A percentile compares a stretch with the other conserved stretches of the same genome.
Conservation (phyloP, 2,329 filamentous ascomycete genomes). For the Xylaria sp. region DNA sequence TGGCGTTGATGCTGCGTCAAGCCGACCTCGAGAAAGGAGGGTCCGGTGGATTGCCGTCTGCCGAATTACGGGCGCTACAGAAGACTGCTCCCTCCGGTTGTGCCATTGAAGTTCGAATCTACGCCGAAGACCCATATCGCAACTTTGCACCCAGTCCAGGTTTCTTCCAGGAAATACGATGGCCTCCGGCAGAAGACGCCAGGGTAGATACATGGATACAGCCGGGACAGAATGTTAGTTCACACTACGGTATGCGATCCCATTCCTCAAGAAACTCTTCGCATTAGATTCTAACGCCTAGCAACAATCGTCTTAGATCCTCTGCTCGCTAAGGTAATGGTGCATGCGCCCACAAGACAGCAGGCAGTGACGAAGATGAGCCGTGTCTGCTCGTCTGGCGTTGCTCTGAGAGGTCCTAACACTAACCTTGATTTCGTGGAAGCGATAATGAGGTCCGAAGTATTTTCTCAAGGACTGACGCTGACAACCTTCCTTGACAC, state of each 20-base stretch:
- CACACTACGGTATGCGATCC: constrained; percentile 6
- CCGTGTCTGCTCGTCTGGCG: constrained; percentile 3
- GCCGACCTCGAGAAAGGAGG: constrained; percentile 9
- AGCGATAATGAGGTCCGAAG: constrained; percentile 1
- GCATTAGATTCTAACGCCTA: neutral
- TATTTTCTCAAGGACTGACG: constrained; percentile 7
- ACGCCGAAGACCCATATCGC: constrained; percentile 27
- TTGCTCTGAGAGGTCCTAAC: constrained; percentile 11
- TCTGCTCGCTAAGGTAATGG: constrained; percentile 24
- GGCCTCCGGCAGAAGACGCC: constrained; percentile 3
- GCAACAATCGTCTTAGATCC: constrained; percentile 7
- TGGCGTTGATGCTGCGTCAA: constrained; percentile 22
- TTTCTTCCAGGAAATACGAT: constrained; percentile 18
- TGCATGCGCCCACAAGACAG: constrained; percentile 5
- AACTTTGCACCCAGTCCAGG: constrained; percentile 23
- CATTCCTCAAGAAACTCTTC: neutral
- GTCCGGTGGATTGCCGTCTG: neutral
- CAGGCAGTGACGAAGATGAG: constrained; percentile 9
- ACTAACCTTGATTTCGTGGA: constrained; percentile 16
- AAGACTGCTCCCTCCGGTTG: constrained; percentile 2
- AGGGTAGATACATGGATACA: constrained; percentile 30
- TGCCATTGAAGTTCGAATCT: constrained; percentile 27
- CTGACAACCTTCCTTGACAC: constrained; percentile 24
- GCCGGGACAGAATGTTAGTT: constrained; percentile 14
- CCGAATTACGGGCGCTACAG: constrained; percentile 1